Base-by-base conservation (phyloP, 352 stramenopile genomes). In the Pythium sp. region DNA sequence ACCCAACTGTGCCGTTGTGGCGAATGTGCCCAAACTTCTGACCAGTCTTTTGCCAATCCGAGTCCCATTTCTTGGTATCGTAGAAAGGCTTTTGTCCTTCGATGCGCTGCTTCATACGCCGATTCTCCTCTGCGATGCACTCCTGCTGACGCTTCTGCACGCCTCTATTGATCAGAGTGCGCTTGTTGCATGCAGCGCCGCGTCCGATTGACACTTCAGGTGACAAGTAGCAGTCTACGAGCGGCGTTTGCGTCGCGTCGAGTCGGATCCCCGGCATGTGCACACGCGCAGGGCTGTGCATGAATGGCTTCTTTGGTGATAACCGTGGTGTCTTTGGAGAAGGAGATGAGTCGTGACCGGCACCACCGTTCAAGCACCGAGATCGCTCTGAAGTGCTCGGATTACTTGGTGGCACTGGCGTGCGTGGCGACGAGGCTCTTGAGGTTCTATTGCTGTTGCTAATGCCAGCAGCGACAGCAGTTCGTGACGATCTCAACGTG, bases 181-280 rank as follows among this genome's bases (percentile, higher is more conserved):
- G 74, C 64, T 93, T 93, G 57, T 81, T 87, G 69, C 84, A 91
- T n/a, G 86, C 86, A 20, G 89, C 79, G 22, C 86, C 86, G 12
- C 84, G 69, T 2, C 75, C 70, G 69, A 86, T 84, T 0, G 84
- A 72, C 18, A 77, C 83, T 61, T 94, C 80, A 0, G 81, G 79
- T 36, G 86, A 92, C 24, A 94, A 54, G 58, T 92, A 85, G 57
- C 84, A 94, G 68, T 94, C 86, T 32, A 94, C 60, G 32, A 94
- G 72, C 38, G 86, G 86, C 1, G 80, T 91, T 64, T 94, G 86
- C 0, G 76, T 82, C 11, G 82, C 72, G 28, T 92, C 77, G 8
- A 92, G 68, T 0, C 86, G 86, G 58, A 94, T 84, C 46, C 86
- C 86, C 30, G 86, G 86, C 71, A 89, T 89, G 63, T 89, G 77